Base-by-base conservation (phyloP, 148 eudicot species). In the Vaccinium corymbosum region DNA sequence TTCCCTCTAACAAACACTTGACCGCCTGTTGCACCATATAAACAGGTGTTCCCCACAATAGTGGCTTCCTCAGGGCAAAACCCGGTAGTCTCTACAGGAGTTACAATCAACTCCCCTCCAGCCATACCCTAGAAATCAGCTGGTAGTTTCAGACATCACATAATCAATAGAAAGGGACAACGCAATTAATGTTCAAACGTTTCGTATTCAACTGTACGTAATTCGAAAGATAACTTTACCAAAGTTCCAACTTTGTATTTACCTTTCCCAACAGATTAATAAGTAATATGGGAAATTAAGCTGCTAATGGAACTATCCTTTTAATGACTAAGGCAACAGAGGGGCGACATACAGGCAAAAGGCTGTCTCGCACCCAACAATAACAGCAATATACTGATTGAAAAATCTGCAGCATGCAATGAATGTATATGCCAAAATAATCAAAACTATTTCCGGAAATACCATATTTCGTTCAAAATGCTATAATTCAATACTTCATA, bases 1-100 rank as follows among this genome's bases (percentile, higher is more conserved):
- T 94, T 97, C 74, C 99, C 99, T 90, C 96, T 92, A 19, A 92
- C 89, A 87, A 93, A 97, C 42, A 94, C 79, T 87, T 95, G 98
- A 81, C 99, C 99, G 83, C 99, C 98, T 56, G 99, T 97, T 80
- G 99, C 99, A 78, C 99, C 99, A 89, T 97, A 95, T 48, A 97
- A 87, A 80, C 98, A 91, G 52, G 98, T 95, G 82, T 97, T 97
- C 50, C 99, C 98, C 83, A 97, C 98, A 82, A 97, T 97, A 35
- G 97, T 92, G 80, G 98, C 99, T 27, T 97, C 97, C 87, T 93
- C 98, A 0, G 98, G 98, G 86, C 87, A 82, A 87, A 97, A 94
- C 16, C 99, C 99, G n/a, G 92, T 81, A n/a, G 84, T 93, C 86
- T 97, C 97, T 55, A 90, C 96, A 22, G 99, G 98, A 38, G 90